These are phyloP conservation scores for Azolla pinnata DNA, from an alignment of 75 land plant species.

Conservation along the genomic window DNA sequence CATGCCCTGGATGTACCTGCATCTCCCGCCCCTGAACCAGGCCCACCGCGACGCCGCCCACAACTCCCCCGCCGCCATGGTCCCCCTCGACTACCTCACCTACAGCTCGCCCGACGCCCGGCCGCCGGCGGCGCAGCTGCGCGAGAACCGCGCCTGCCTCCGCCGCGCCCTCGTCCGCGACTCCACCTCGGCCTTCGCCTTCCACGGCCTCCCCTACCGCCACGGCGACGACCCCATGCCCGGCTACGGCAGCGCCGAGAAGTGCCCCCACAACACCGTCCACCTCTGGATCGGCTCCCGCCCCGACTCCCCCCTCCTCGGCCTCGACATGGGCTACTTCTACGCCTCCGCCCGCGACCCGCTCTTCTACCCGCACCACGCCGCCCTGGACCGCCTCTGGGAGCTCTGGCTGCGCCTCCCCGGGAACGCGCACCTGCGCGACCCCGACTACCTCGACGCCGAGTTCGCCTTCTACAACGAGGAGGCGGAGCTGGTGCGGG, in stretches of 20 bases:
- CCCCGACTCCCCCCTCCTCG: too few species aligned
- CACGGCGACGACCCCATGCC: neutral
- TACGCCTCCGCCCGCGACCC: constrained; percentile 20
- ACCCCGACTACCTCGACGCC: constrained; percentile 33
- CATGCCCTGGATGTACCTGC: constrained; percentile 33
- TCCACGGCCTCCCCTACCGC: constrained; percentile 19
- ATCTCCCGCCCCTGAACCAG: constrained; percentile 9
- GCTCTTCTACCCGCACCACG: constrained; percentile 22
- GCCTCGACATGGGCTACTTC: constrained; percentile 21
- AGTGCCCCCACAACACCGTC: constrained; percentile 11
- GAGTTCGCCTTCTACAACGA: constrained; percentile 35
- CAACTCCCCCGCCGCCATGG: constrained; percentile 10
- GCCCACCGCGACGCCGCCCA: constrained; percentile 18
- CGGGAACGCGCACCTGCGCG: constrained; percentile 8
- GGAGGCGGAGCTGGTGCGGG: constrained; percentile 18
- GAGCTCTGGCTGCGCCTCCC: constrained; percentile 13
- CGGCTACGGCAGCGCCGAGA: constrained; percentile 16
- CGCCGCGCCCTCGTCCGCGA: constrained; percentile 21
- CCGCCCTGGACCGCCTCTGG: constrained; percentile 12
- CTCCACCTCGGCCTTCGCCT: constrained; percentile 8
- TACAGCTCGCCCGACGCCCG: constrained; percentile 2
- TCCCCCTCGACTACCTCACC: constrained; percentile 5
- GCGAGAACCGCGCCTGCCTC: constrained; percentile 11
- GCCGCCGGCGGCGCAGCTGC: constrained; percentile 1
- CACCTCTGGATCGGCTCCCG: constrained; percentile 17